These are phyloP conservation scores for Nakazawaea siamensis DNA, from an alignment of 805 yeast genomes.

Conservation along the genomic window DNA sequence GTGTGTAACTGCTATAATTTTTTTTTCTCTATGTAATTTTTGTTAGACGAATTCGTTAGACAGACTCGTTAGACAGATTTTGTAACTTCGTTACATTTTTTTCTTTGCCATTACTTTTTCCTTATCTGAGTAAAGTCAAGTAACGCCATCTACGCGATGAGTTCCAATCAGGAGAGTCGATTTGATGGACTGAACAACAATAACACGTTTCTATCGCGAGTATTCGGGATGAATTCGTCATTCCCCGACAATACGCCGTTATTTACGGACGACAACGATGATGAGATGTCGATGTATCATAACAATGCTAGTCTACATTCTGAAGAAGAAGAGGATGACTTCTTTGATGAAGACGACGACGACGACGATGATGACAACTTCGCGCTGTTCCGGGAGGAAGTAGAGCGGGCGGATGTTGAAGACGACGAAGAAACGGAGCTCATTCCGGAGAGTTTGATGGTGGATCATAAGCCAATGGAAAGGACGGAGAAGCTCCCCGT, in stretches of 20 bases:
- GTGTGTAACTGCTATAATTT: no score
- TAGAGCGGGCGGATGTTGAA: no score
- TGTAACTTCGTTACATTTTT: no score
- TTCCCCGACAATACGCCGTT: constrained; percentile 18
- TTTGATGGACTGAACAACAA: no score
- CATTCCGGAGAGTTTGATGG: constrained; percentile 20
- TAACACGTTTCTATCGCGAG: constrained; percentile 57
- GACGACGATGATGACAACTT: neutral
- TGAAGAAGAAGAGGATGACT: constrained; percentile 3
- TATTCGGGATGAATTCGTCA: constrained; percentile 41
- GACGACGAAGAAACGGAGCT: constrained; percentile 20
- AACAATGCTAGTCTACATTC: neutral
- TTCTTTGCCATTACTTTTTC: no score
- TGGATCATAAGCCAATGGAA: constrained; percentile 11
- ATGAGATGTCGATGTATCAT: constrained; percentile 14
- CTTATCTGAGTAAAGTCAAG: no score
- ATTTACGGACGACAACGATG: constrained; percentile 14
- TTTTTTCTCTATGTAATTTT: no score
- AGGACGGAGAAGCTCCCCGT: constrained; percentile 7
- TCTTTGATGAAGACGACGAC: constrained; percentile 1
- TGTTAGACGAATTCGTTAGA: no score
- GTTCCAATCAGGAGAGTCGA: no score
- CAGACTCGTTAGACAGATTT: no score
- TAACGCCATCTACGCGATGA: no score
- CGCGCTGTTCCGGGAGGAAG: no score